A percentile compares a stretch with the other conserved stretches of the same genome.
Conservation (phyloP, 2,329 filamentous ascomycete genomes). For the Cladophialophora bantiana region DNA sequence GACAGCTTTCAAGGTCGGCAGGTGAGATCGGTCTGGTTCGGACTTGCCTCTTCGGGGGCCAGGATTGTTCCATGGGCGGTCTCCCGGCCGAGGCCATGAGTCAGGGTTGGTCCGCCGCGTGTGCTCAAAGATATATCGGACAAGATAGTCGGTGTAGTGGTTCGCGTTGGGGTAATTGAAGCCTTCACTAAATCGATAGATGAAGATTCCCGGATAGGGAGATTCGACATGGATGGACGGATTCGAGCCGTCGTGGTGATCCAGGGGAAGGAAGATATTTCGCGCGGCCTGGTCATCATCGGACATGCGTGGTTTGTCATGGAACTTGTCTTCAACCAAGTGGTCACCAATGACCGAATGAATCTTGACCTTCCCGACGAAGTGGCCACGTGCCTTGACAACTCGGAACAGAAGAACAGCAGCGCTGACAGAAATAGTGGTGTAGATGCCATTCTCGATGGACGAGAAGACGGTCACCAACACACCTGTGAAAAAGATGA, state of each 20-base stretch:
- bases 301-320: conserved; percentile 35
- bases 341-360: conserved; percentile 84
- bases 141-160: conserved; percentile 82
- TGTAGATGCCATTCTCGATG: conserved; percentile 93
- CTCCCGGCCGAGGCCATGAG: conserved; percentile 69
- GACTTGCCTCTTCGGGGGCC: conserved; percentile 69
- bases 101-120: conserved; percentile 79
- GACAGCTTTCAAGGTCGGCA: conserved; percentile 81
- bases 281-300: conserved; percentile 53
- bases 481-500: conserved; percentile 94
- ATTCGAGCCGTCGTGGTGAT: conserved; percentile 89
- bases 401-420: conserved; percentile 83
- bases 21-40: conserved; percentile 56
- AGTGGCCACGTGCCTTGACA: conserved; percentile 79
- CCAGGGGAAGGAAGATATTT: conserved; percentile 85
- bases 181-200: conserved; percentile 92
- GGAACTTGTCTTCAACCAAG: conserved; percentile 68
- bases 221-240: conserved; percentile 78
- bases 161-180: conserved; percentile 97
- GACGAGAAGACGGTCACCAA: conserved; percentile 84
- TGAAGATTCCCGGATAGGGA: conserved; percentile 91
- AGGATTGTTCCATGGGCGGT: conserved; percentile 95
- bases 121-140: conserved; percentile 69
- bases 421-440: conserved; percentile 77
- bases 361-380: conserved; percentile 82